phyloP scores from a whole-genome alignment of 176 grass and related monocot genomes.

The Juncus inflexus region DNA sequence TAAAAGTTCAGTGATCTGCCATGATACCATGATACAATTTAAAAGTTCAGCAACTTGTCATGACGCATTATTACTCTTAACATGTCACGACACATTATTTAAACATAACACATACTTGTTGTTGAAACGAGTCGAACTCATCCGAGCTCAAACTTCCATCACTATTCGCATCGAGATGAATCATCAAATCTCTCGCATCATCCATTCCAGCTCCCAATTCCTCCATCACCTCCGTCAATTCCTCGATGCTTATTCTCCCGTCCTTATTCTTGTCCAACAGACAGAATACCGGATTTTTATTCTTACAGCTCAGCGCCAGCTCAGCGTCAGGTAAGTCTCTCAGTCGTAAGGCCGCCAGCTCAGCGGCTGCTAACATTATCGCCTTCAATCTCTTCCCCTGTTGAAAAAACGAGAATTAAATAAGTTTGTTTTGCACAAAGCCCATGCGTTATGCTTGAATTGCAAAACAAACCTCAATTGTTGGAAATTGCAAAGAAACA shows the following conservation, averaged over 20 bases:
- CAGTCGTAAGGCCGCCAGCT: conserved; percentile 72
- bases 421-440: too few relatives aligned
- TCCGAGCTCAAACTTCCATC: conserved; percentile 93
- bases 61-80: background rate
- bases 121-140: conserved; percentile 83
- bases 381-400: conserved; percentile 68
- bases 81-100: too few relatives aligned
- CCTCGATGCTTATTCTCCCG: conserved; percentile 88
- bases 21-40: too few relatives aligned
- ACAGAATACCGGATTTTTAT: conserved; percentile 57
- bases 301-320: conserved; percentile 36
- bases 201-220: conserved; percentile 75
- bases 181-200: conserved; percentile 79
- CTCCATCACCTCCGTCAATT: conserved; percentile 85
- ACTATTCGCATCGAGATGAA: conserved; percentile 72
- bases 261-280: conserved; percentile 81
- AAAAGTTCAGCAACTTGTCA: too few relatives aligned
- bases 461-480: too few relatives aligned
- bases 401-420: too few relatives aligned
- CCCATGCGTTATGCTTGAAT: too few relatives aligned
- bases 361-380: conserved; percentile 80
- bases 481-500: too few relatives aligned
- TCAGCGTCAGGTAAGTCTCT: conserved; percentile 40
- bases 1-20: too few relatives aligned
- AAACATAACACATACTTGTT: conserved; percentile 51